Evolutionary conservation across 2,329 filamentous ascomycete species (phyloP), one percentile per base, ranked within the genome.

Genomic region (Colletotrichum sp.): DNA sequence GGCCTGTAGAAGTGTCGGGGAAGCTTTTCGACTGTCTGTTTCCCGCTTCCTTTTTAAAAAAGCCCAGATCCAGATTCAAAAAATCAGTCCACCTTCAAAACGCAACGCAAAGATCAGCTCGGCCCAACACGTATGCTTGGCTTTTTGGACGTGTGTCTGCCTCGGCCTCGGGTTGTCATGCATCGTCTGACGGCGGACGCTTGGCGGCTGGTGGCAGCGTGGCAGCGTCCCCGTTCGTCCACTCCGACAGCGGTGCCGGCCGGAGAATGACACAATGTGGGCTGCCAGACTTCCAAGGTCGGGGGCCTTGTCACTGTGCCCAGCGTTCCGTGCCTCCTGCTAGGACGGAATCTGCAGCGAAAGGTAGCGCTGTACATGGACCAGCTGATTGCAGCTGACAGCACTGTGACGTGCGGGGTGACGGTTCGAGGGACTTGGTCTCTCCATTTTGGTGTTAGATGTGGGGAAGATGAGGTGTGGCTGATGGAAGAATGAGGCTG

Each of bases 211-310:
- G 36, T 62, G 68, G 49, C 26, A 65, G 52, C 57, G 73, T 67
- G 55, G 32, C 44, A 52, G 44, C 44, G 39, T 52, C 44, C 44
- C 66, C 39, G 55, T 62, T 44, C 62, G 6, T 64, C 63, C 69
- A 66, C 68, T 75, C 72, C 69, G 72, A 72, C 69, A 75, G 68
- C 72, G 72, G 72, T 64, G 72, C 72, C 69, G 63, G 72, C 63
- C 72, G 63, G 69, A 36, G 60, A 15, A 49, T 60, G 72, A 71
- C 72, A 71, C 21, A 60, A 75, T 36, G 0, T 52, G n/a, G 26
- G 28, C 39, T 0, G 9, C 26, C 21, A 13, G 28, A 15, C 60
- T 71, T 64, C 39, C 69, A 28, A 57, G 57, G 57, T 21, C 68
- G 26, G 59, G 59, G 34, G 34, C 34, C 67, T 16, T 34, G 15